These are phyloP conservation scores for Vaccinium vitisidaea DNA, from an alignment of 148 eudicot species.

Conservation along the genomic window DNA sequence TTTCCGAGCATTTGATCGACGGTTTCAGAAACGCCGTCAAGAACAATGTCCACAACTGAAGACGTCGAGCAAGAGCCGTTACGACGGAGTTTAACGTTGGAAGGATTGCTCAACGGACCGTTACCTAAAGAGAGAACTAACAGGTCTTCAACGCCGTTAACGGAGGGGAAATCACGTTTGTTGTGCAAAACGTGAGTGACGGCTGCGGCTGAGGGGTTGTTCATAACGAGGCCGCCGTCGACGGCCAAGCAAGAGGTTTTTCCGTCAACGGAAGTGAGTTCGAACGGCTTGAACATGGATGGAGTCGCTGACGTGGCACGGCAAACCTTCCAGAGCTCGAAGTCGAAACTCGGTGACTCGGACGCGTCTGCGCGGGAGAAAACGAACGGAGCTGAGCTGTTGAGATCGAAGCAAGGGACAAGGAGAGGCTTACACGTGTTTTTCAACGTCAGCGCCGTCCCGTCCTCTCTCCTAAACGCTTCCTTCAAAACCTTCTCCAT, in stretches of 20 bases:
- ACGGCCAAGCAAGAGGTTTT: conserved; percentile 47
- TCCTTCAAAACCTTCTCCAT: conserved; percentile 46
- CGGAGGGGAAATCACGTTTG: conserved; percentile 55
- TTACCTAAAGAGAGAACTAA: conserved; percentile 57
- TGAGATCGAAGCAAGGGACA: conserved; percentile 53
- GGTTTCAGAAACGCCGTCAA: conserved; percentile 94
- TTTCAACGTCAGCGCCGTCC: conserved; percentile 45
- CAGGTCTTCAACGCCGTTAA: conserved; percentile 60
- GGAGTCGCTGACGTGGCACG: conserved; percentile 59
- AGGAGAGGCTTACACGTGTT: conserved; percentile 73
- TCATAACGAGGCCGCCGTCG: conserved; percentile 68
- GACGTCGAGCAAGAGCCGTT: conserved; percentile 46
- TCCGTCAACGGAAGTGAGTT: conserved; percentile 40
- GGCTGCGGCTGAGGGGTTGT: conserved; percentile 59
- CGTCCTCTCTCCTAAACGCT: conserved; percentile 34
- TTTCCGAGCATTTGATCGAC: conserved; percentile 90
- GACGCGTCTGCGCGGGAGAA: conserved; percentile 73
- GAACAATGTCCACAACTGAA: conserved; percentile 56
- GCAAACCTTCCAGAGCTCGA: conserved; percentile 67
- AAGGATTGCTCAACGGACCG: conserved; percentile 26
- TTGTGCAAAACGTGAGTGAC: conserved; percentile 65
- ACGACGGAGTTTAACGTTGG: conserved; percentile 24
- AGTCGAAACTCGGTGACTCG: conserved; percentile 38
- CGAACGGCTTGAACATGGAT: conserved; percentile 45
- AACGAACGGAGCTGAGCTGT: conserved; percentile 57